Evolutionary conservation across 2,329 filamentous ascomycete genomes (phyloP).

Genomic region (Xylariaceae sp.): DNA sequence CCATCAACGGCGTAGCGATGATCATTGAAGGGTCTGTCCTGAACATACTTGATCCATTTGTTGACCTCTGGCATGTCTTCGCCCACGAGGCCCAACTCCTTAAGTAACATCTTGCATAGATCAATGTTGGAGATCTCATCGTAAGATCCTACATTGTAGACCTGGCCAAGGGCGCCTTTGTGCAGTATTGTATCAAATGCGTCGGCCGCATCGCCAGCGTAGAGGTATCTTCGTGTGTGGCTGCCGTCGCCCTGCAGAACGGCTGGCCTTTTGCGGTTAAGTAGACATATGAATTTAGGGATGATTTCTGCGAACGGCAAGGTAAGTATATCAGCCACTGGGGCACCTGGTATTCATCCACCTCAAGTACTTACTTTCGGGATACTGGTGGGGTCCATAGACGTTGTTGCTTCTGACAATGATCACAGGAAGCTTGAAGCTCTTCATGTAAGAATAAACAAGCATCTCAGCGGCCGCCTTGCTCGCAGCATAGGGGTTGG

Average conservation of each 20-base stretch:
- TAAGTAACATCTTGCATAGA: slow-evolving; percentile 62
- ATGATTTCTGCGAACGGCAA: slow-evolving; percentile 63
- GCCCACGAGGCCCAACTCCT: slow-evolving; percentile 55
- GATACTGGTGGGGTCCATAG: slow-evolving; percentile 79
- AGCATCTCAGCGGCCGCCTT: slow-evolving; percentile 82
- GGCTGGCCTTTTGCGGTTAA: slow-evolving; percentile 62
- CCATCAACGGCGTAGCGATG: slow-evolving; percentile 68
- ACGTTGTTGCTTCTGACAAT: slow-evolving; percentile 82
- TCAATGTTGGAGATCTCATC: slow-evolving; percentile 74
- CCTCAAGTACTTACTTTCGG: slow-evolving; percentile 60
- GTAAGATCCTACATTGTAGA: slow-evolving; percentile 77
- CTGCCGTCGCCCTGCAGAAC: slow-evolving; percentile 73
- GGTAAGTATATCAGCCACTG: slow-evolving; percentile 4
- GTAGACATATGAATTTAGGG: slow-evolving; percentile 71
- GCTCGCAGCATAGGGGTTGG: slow-evolving; percentile 76
- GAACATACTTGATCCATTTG: slow-evolving; percentile 68
- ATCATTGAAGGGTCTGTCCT: slow-evolving; percentile 76
- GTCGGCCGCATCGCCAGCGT: slow-evolving; percentile 73
- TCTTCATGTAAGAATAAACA: slow-evolving; percentile 81
- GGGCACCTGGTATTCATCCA: not conserved
- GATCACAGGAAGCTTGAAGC: slow-evolving; percentile 74
- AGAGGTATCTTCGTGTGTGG: slow-evolving; percentile 71
- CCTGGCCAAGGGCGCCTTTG: slow-evolving; percentile 66
- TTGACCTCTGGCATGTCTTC: slow-evolving; percentile 50
- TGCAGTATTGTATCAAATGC: slow-evolving; percentile 82